A percentile compares a stretch with the other conserved stretches of the same genome.
These are phyloP conservation scores for Calophaca sinica DNA, from an alignment of 306 rosid species.

Conservation along the genomic window DNA sequence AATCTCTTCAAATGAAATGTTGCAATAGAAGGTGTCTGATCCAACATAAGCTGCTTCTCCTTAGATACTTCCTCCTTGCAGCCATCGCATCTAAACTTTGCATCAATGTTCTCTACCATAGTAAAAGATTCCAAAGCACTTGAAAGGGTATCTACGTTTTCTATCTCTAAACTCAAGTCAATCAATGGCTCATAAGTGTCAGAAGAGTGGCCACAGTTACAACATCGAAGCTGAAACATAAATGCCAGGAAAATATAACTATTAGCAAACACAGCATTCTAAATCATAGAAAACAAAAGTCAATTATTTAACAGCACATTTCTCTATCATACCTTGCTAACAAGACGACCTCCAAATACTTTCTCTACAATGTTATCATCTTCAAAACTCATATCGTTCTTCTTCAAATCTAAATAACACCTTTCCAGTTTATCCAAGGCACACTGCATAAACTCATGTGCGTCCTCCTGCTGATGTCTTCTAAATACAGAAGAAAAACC, in stretches of 20 bases:
- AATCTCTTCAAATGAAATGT: constrained; percentile 88
- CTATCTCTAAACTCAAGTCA: constrained; percentile 91
- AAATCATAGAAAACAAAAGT: constrained; percentile 4
- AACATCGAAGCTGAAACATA: constrained; percentile 77
- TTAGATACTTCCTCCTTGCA: constrained; percentile 74
- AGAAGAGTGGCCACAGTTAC: constrained; percentile 74
- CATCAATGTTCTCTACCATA: constrained; percentile 75
- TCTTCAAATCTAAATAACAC: constrained; percentile 53
- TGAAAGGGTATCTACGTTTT: constrained; percentile 65
- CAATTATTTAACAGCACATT: constrained; percentile 26
- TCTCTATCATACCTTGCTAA: constrained; percentile 67
- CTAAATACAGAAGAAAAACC: constrained; percentile 72
- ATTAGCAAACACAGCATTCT: constrained; percentile 9
- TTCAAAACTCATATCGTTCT: constrained; percentile 37
- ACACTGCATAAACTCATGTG: constrained; percentile 91
- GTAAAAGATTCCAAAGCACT: constrained; percentile 85
- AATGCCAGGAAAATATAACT: not conserved
- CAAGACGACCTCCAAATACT: constrained; percentile 82
- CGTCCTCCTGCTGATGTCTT: constrained; percentile 90
- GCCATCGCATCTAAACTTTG: constrained; percentile 68
- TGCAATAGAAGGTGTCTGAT: constrained; percentile 74
- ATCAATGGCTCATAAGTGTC: constrained; percentile 76
- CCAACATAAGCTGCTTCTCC: constrained; percentile 81
- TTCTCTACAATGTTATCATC: constrained; percentile 65
- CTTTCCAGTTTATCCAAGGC: constrained; percentile 77